Evolutionary conservation across 441 rosid genomes (phyloP).

Genomic region (Euphorbia neoarborescens): DNA sequence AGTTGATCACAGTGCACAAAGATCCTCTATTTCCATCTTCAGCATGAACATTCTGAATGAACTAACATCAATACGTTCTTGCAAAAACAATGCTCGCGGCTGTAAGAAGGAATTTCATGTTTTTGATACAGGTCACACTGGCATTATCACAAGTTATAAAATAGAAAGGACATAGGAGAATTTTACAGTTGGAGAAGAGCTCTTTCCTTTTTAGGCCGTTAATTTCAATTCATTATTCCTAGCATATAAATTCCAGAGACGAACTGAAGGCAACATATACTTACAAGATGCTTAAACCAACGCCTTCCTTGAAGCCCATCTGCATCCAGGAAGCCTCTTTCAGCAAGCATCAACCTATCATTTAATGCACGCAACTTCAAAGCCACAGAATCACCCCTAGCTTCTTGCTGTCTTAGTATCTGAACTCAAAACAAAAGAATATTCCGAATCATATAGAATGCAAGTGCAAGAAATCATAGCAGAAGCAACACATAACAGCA

Average conservation of each 20-base stretch:
- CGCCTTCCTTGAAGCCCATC: conserved; percentile 63
- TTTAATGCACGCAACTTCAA: conserved; percentile 55
- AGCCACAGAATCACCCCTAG: conserved; percentile 22
- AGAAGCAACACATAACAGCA: not conserved
- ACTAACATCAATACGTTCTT: too few relatives aligned
- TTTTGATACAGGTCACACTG: not conserved
- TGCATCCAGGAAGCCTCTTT: conserved; percentile 79
- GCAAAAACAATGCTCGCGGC: too few relatives aligned
- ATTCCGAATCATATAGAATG: not conserved
- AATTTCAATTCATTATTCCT: not conserved
- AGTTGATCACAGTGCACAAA: too few relatives aligned
- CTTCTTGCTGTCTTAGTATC: conserved; percentile 32
- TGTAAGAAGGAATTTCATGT: too few relatives aligned
- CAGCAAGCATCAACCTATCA: conserved; percentile 77
- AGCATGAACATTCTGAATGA: too few relatives aligned
- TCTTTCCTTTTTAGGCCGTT: not conserved
- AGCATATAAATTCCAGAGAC: not conserved
- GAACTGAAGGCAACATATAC: conserved; percentile 20
- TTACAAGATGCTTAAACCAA: conserved; percentile 93
- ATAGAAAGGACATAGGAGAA: not conserved
- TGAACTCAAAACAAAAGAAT: conserved; percentile 23
- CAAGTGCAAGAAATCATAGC: not conserved
- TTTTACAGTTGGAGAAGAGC: not conserved
- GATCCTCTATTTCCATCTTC: too few relatives aligned
- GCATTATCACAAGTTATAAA: not conserved